A percentile compares a stretch with the other conserved stretches of the same genome.
phyloP scores from a whole-genome alignment of 1,139 yeast species.

The Yamadazyma atmosphaerica region DNA sequence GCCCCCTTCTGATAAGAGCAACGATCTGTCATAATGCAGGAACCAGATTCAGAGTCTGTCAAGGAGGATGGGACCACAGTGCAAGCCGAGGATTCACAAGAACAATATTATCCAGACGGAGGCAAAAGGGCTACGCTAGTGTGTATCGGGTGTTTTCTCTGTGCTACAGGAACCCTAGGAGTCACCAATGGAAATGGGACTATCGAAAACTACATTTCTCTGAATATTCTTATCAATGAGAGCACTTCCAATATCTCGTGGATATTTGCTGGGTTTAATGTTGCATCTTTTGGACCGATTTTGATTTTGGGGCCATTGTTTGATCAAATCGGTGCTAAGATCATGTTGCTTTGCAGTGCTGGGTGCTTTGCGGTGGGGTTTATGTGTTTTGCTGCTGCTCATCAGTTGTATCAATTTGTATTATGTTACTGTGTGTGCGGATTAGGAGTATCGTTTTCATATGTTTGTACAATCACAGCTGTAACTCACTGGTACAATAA shows the following conservation, averaged over 20 bases:
- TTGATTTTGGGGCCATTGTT: constrained; percentile 30
- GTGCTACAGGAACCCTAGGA: constrained; percentile 26
- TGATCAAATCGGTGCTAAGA: constrained; percentile 23
- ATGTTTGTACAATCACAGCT: constrained; percentile 24
- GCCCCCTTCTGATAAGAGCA: no score
- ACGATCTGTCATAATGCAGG: no score
- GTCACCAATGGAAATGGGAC: constrained; percentile 30
- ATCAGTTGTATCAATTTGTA: constrained; percentile 26
- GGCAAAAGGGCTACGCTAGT: constrained; percentile 21
- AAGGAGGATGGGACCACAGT: not conserved
- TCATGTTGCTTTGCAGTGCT: constrained; percentile 20
- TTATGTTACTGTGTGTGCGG: constrained; percentile 25
- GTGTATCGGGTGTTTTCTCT: constrained; percentile 26
- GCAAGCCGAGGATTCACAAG: not conserved
- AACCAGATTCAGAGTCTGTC: no score
- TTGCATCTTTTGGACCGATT: constrained; percentile 25
- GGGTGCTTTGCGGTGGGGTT: constrained; percentile 22
- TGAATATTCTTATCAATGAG: constrained; percentile 17
- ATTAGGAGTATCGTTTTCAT: constrained; percentile 26
- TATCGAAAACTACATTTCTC: constrained; percentile 23
- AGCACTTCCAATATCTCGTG: constrained; percentile 26
- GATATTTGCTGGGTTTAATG: constrained; percentile 30
- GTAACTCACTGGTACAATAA: constrained; percentile 25
- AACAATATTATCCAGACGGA: constrained; percentile 23
- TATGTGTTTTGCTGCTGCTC: constrained; percentile 23